A percentile compares a stretch with the other conserved stretches of the same genome.
Conservation (phyloP, 768 basidiomycete species). For the Trametes elegans region DNA sequence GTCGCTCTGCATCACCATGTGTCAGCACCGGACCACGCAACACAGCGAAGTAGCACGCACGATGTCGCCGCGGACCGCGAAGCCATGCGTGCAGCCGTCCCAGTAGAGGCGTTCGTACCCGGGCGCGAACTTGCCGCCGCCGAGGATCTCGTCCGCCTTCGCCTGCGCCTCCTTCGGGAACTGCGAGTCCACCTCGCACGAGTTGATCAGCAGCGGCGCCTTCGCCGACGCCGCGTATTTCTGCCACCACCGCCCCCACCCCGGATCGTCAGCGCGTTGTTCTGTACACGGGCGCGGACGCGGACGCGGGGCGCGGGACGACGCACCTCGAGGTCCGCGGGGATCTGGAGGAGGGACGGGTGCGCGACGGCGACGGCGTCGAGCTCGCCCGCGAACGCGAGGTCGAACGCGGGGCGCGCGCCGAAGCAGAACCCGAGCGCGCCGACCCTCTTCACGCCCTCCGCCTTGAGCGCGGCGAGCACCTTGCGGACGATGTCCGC, state of each 20-base stretch:
- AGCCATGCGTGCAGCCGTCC: slow-evolving; percentile 31
- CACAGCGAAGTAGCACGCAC: slow-evolving; percentile 16
- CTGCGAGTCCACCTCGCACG: slow-evolving; percentile 48
- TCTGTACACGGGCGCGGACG: too few species aligned
- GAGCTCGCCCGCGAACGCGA: slow-evolving; percentile 54
- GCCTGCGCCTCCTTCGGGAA: slow-evolving; percentile 50
- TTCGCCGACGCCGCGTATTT: slow-evolving; percentile 45
- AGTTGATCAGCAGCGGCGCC: slow-evolving; percentile 66
- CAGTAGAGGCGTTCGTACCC: slow-evolving; percentile 37
- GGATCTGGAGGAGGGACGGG: slow-evolving; percentile 59
- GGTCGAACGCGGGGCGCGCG: slow-evolving; percentile 59
- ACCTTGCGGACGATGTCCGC: slow-evolving; percentile 52
- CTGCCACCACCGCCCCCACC: slow-evolving; percentile 27
- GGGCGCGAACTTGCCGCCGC: slow-evolving; percentile 36
- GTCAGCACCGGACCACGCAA: slow-evolving; percentile 23
- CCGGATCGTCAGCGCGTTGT: not conserved
- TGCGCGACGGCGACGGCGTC: slow-evolving; percentile 51
- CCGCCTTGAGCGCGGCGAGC: slow-evolving; percentile 51
- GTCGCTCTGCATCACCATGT: slow-evolving; percentile 36
- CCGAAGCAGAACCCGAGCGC: slow-evolving; percentile 73
- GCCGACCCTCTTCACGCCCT: slow-evolving; percentile 57
- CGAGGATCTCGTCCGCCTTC: slow-evolving; percentile 39
- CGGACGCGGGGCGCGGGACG: too few species aligned
- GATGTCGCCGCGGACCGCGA: slow-evolving; percentile 43
- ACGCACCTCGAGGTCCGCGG: slow-evolving; percentile 60